Conservation (phyloP, 2,329 filamentous ascomycete genomes). For the Amauroascus niger region DNA sequence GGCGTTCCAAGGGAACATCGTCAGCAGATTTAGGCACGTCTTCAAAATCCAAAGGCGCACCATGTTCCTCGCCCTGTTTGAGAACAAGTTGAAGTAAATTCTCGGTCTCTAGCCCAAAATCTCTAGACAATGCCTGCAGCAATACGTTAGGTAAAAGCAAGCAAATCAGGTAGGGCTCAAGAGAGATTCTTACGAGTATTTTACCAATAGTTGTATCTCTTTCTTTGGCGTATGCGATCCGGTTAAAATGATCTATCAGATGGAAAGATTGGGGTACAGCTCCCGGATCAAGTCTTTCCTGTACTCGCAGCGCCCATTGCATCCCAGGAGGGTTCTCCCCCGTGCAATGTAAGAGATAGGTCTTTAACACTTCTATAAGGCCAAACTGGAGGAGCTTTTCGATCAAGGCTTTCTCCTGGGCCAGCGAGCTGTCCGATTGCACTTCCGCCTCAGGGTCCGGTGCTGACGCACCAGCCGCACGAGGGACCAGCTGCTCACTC, state of each 20-base stretch:
- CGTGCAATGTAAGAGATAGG: slow-evolving; percentile 43
- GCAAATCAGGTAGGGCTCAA: background rate
- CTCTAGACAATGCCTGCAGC: slow-evolving; percentile 43
- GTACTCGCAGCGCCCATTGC: slow-evolving; percentile 42
- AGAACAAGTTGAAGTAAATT: slow-evolving; percentile 41
- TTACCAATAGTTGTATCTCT: slow-evolving; percentile 49
- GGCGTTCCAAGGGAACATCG: slow-evolving; percentile 48
- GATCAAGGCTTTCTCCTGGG: slow-evolving; percentile 44
- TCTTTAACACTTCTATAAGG: slow-evolving; percentile 51
- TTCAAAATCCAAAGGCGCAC: slow-evolving; percentile 42
- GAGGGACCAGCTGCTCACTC: slow-evolving; percentile 39
- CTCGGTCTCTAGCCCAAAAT: slow-evolving; percentile 42
- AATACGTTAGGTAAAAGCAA: slow-evolving; percentile 4
- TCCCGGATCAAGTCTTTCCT: slow-evolving; percentile 48
- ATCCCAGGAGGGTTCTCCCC: slow-evolving; percentile 30
- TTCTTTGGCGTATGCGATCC: slow-evolving; percentile 41
- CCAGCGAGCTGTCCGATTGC: slow-evolving; percentile 28
- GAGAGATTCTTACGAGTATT: slow-evolving; percentile 37
- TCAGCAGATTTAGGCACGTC: slow-evolving; percentile 44
- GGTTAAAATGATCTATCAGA: slow-evolving; percentile 41
- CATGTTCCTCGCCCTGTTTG: slow-evolving; percentile 33
- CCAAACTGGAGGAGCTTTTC: slow-evolving; percentile 52
- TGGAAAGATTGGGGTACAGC: slow-evolving; percentile 42
- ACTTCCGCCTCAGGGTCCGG: slow-evolving; percentile 51
- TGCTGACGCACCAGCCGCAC: slow-evolving; percentile 30